Evolutionary conservation across 495 filamentous ascomycete genomes (phyloP), one percentile per base, ranked within the genome.

Genomic region (Annulohypoxylon stygium): DNA sequence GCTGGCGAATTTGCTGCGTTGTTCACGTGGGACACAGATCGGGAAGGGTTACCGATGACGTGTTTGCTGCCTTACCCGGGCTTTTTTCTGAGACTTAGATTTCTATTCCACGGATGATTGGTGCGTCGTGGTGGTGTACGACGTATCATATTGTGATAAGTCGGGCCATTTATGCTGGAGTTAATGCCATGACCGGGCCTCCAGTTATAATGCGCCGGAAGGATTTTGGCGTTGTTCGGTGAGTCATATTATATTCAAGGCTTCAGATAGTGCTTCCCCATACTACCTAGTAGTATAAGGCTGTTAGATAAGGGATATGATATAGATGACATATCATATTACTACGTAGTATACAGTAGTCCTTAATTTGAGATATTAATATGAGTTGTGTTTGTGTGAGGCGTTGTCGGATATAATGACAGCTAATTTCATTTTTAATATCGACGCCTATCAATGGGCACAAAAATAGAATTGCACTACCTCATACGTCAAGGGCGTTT

Each of bases 101-200:
- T 20, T 7, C 3, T 47, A 1, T 4, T 20, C n/a, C 7, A 8
- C 9, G 11, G 3, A 5, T 26, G 48, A 53, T 53, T 53, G 48
- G 20, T 26, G 48, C 11, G 48, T 23, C 26, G 48, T 53, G 8
- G 11, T 26, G 48, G 48, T 53, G 48, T 53, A 20, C 48, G 48
- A 53, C 48, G 48, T 53, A 53, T 53, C 48, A 53, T 53, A 53
- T 53, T 53, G 48, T 53, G 48, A 53, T 20, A 2, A 20, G 4
- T n/a, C n/a, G 1, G 8, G 43, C 18, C 43, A 47, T 47, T 47
- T 47, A 4, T 47, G 30, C n/a, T 12, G 43, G 16, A 20, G n/a
- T 47, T 47, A 2, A 47, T 11, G 43, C 18, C n/a, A n/a, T 7
- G 4, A 5, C 43, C 43, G 43, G 43, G 6, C 18, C 4, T 30